These are phyloP conservation scores for Yamadazyma paraphyllophila DNA, from an alignment of 805 yeast genomes.

Conservation along the genomic window DNA sequence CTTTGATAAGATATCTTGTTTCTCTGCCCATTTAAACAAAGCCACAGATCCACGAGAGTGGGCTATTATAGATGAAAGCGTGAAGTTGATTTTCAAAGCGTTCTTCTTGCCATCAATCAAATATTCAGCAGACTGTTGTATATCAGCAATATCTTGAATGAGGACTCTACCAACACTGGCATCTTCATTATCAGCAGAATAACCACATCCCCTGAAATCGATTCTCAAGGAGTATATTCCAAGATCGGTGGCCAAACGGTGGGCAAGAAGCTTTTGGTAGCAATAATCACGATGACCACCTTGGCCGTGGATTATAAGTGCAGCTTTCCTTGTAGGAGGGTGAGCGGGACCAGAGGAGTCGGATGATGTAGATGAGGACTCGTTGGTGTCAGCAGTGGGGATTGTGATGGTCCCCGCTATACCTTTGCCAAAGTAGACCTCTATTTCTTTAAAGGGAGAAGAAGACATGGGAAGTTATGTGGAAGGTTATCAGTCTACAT, in stretches of 20 bases:
- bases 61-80: conserved; percentile 58
- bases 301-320: conserved; percentile 75
- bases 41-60: conserved; percentile 84
- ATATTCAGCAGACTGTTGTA: conserved; percentile 41
- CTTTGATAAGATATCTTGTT: conserved; percentile 37
- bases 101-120: conserved; percentile 26
- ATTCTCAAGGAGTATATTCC: conserved; percentile 71
- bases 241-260: conserved; percentile 50
- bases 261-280: conserved; percentile 65
- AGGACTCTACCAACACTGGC: conserved; percentile 52
- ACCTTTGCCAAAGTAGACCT: conserved; percentile 34
- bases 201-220: conserved; percentile 86
- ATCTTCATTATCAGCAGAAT: conserved; percentile 52
- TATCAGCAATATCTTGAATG: conserved; percentile 65
- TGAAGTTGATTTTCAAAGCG: conserved; percentile 41
- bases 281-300: conserved; percentile 83
- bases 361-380: conserved; percentile 17
- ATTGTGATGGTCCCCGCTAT: conserved; percentile 38
- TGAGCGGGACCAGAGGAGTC: conserved; percentile 8
- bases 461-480: conserved; percentile 1
- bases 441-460: conserved; percentile 30
- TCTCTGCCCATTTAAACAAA: conserved; percentile 67
- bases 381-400: conserved; percentile 27
- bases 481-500: not conserved
- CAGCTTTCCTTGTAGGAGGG: conserved; percentile 49